phyloP scores from a whole-genome alignment of 805 yeast species.

The Yueomyces sp. region DNA sequence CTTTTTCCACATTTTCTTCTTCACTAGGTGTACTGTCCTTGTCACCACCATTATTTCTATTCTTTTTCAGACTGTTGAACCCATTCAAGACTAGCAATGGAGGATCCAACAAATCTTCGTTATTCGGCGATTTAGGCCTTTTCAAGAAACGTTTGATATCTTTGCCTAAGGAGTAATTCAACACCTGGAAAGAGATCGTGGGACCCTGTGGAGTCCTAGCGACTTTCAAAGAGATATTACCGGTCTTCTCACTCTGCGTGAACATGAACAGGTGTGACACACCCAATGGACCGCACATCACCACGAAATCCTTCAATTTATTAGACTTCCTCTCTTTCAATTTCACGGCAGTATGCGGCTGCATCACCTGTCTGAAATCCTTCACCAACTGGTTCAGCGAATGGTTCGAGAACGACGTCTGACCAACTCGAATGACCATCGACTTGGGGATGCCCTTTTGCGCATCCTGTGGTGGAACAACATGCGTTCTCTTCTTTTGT shows the following conservation, averaged over 20 bases:
- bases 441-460: conserved; percentile 71
- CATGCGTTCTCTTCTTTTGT: conserved; percentile 81
- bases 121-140: conserved; percentile 66
- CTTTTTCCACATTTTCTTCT: conserved; percentile 52
- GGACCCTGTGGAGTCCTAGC: conserved; percentile 93
- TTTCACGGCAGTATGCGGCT: conserved; percentile 90
- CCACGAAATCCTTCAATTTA: conserved; percentile 82
- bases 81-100: conserved; percentile 90
- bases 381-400: conserved; percentile 72
- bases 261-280: conserved; percentile 81
- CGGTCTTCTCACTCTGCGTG: conserved; percentile 65
- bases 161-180: conserved; percentile 64
- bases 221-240: conserved; percentile 69
- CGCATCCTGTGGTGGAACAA: conserved; percentile 47
- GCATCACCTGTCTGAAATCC: conserved; percentile 84
- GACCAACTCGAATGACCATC: conserved; percentile 84
- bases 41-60: not conserved
- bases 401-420: conserved; percentile 41
- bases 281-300: conserved; percentile 96
- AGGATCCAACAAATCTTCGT: conserved; percentile 61
- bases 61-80: conserved; percentile 30
- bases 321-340: conserved; percentile 78
- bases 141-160: conserved; percentile 61
- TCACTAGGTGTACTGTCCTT: conserved; percentile 4
- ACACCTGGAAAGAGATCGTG: conserved; percentile 68